phyloP scores from a whole-genome alignment of 2,329 filamentous ascomycete genomes.

The Pseudocercospora crystallina region DNA sequence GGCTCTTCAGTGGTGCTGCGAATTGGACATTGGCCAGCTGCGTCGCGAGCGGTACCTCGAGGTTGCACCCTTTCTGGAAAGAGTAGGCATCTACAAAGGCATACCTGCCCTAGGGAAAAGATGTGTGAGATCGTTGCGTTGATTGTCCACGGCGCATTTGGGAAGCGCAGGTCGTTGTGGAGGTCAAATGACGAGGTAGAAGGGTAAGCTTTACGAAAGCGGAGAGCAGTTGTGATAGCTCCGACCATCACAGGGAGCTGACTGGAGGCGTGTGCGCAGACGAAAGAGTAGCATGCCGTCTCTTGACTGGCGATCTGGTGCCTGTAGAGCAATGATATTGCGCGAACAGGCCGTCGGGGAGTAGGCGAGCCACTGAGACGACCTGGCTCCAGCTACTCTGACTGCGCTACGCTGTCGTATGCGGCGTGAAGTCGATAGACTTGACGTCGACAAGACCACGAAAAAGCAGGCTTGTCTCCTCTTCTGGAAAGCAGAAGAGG shows the following conservation, averaged over 20 bases:
- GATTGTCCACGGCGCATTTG: conserved; percentile 5
- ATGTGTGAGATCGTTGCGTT: conserved; percentile 6
- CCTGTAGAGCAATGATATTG: conserved; percentile 11
- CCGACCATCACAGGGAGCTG: conserved; percentile 23
- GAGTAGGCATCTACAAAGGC: conserved; percentile 11
- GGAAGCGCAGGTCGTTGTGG: conserved; percentile 8
- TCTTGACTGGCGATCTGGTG: conserved; percentile 7
- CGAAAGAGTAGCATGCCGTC: conserved; percentile 19
- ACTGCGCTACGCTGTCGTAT: conserved; percentile 20
- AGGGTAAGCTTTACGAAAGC: conserved; percentile 24
- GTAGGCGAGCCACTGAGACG: conserved; percentile 4
- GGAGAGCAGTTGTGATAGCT: conserved; percentile 25
- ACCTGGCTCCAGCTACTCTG: conserved; percentile 7
- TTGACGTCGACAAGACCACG: conserved; percentile 21
- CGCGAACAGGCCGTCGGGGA: conserved; percentile 12
- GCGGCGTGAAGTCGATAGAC: conserved; percentile 17
- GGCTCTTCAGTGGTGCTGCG: conserved; percentile 23
- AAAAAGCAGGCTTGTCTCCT: conserved; percentile 21
- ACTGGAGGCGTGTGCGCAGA: conserved; percentile 19
- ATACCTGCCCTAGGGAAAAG: conserved; percentile 6
- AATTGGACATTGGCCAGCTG: conserved; percentile 27
- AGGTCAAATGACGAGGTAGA: conserved; percentile 25
- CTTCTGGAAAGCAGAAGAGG: conserved; percentile 12
- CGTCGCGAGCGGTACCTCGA: conserved; percentile 13
- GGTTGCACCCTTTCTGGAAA: conserved; percentile 7